Base-by-base conservation (phyloP, 176 grass and related monocot genomes). In the Oryza longistaminata region DNA sequence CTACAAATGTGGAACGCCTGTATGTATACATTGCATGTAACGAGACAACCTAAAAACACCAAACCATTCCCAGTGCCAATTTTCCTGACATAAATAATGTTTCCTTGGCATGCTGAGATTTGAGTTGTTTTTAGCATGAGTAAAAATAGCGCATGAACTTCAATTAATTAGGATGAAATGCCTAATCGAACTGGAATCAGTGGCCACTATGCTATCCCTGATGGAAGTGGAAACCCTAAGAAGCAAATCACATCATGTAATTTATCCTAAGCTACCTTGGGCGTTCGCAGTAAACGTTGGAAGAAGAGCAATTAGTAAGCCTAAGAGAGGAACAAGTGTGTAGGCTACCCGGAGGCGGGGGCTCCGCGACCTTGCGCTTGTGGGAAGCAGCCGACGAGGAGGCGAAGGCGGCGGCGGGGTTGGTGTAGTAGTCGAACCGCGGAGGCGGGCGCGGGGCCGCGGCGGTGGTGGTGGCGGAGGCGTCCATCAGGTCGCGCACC, bases 361-460 rank as follows among this genome's bases (percentile, higher is more conserved):
- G 6, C 11, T 76, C 45, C 17, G 86, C n/a, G 43, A 52, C 46
- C 75, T 80, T 86, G 64, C 87, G 87, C 62, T 83, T 85, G 70
- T 85, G 64, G 49, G 62, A 72, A 21, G 78, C 40, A 67, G 70
- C 74, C 68, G 70, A n/a, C 43, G 87, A 79, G 74, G 87, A 79
- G 50, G 86, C 65, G 81, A 89, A 92, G 75, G 87, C 89, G 3
- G 89, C 89, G 70, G 29, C 75, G 22, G 89, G 89, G 85, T 91
- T 87, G 76, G 89, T 90, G 89, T 90, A 90, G 85, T 75, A 90
- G 64, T 74, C 80, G 75, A 90, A 90, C 11, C 89, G 75, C 6
- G 77, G 62, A 9, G 62, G 39, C 5, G 61, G 37, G 11, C 37
- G 74, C 15, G 80, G 39, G 39, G 49, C 49, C 13, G 49, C 49